These are phyloP conservation scores for Solanum etuberosum DNA, from an alignment of 257 asterid genomes.

Conservation along the genomic window DNA sequence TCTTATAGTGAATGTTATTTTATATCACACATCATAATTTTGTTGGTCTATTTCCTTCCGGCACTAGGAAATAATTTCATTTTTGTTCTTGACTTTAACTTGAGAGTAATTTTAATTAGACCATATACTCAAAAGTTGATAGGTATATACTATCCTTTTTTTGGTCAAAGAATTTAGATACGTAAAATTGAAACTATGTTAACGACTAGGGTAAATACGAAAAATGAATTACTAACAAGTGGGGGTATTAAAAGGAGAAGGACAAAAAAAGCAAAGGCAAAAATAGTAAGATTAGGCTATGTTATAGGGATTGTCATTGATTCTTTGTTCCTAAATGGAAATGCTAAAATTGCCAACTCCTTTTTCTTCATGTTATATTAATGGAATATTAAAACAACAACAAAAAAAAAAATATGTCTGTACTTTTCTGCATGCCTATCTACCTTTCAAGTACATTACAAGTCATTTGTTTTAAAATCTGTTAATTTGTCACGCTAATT, in stretches of 20 bases:
- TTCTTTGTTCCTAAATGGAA: neutral
- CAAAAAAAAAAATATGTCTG: neutral
- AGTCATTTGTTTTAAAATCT: neutral
- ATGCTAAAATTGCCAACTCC: neutral
- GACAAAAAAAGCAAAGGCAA: neutral
- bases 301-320: neutral
- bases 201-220: neutral
- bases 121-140: neutral
- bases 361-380: neutral
- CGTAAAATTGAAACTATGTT: neutral
- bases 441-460: neutral
- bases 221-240: neutral
- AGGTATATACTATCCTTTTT: neutral
- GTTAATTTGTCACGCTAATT: neutral
- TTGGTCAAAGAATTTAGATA: neutral
- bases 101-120: neutral
- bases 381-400: neutral
- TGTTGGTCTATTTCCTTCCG: neutral
- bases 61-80: neutral
- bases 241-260: neutral
- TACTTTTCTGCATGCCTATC: neutral
- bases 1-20: neutral
- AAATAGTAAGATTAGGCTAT: neutral
- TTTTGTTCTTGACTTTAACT: neutral
- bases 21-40: neutral